Percentiles rank a stretch among this genome's conserved stretches.
phyloP scores from a whole-genome alignment of 352 stramenopile species.

The Albugo candida region DNA sequence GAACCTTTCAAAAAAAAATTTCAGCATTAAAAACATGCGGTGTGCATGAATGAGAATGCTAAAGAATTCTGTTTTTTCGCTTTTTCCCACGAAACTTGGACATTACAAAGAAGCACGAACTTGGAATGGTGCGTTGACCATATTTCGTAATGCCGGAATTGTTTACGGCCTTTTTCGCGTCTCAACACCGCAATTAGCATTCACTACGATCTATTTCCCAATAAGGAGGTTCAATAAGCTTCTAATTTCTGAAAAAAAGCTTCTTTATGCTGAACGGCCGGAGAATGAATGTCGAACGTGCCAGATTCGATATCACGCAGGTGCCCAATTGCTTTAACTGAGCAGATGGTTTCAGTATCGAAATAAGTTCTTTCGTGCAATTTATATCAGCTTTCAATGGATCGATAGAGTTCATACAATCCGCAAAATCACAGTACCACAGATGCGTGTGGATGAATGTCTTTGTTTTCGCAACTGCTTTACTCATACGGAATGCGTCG shows the following conservation, averaged over 20 bases:
- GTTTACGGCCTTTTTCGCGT: conserved; percentile 84
- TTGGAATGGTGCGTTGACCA: conserved; percentile 64
- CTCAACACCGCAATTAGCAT: conserved; percentile 88
- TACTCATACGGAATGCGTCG: conserved; percentile 77
- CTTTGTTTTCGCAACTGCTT: conserved; percentile 62
- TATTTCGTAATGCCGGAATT: conserved; percentile 77
- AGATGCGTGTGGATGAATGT: conserved; percentile 91
- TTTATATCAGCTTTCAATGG: conserved; percentile 87
- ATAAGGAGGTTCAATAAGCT: conserved; percentile 70
- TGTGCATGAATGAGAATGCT: too few species aligned
- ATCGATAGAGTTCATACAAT: conserved; percentile 87
- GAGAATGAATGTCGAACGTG: conserved; percentile 89
- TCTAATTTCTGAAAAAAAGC: conserved; percentile 77
- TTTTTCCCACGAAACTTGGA: too few species aligned
- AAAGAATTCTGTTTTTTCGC: too few species aligned
- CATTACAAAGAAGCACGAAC: conserved; percentile 22
- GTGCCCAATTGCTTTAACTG: conserved; percentile 81
- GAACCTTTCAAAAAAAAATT: too few species aligned
- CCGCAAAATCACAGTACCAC: conserved; percentile 91
- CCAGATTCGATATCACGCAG: conserved; percentile 79
- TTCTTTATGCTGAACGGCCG: conserved; percentile 75
- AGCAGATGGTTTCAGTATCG: conserved; percentile 78
- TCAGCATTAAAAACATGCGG: too few species aligned
- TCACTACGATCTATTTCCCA: conserved; percentile 64
- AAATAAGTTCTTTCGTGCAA: conserved; percentile 84